These are phyloP conservation scores for Linnemannia zychae DNA, from an alignment of 192 early-diverging fungal species.

Conservation along the genomic window DNA sequence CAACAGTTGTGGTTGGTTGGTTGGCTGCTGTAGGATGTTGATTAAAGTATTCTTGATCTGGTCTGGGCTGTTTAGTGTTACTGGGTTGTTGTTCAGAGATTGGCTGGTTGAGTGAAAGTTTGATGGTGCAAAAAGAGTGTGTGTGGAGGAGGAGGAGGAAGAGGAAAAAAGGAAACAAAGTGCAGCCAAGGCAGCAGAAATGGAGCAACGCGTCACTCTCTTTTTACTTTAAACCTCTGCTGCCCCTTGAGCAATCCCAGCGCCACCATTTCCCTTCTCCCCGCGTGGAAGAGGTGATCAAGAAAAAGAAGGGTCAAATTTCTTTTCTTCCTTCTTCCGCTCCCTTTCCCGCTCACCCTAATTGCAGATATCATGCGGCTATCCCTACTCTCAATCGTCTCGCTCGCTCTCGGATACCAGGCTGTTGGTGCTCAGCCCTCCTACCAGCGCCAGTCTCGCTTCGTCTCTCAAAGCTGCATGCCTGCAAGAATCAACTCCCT, in stretches of 20 bases:
- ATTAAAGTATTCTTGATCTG: background rate
- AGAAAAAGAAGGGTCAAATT: background rate
- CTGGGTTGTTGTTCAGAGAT: background rate
- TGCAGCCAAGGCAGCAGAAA: no score
- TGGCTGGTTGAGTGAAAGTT: background rate
- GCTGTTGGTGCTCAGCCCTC: slow-evolving; percentile 1
- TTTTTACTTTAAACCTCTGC: no score
- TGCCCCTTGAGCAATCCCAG: no score
- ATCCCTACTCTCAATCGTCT: background rate
- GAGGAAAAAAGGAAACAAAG: no score
- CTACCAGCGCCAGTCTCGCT: background rate
- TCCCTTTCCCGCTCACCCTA: background rate
- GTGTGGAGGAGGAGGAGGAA: background rate
- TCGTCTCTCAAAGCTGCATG: background rate
- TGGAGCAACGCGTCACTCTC: no score
- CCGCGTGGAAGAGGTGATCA: no score
- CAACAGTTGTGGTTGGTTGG: background rate
- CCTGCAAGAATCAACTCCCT: slow-evolving; percentile 8
- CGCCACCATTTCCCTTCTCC: background rate
- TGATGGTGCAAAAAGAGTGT: background rate
- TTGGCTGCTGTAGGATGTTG: background rate
- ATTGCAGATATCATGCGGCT: background rate
- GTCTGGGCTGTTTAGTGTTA: background rate
- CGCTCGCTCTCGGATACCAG: background rate
- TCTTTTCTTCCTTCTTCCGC: background rate